phyloP scores from a whole-genome alignment of 169 alveolate species.

The Cardiosporidium cionae region DNA sequence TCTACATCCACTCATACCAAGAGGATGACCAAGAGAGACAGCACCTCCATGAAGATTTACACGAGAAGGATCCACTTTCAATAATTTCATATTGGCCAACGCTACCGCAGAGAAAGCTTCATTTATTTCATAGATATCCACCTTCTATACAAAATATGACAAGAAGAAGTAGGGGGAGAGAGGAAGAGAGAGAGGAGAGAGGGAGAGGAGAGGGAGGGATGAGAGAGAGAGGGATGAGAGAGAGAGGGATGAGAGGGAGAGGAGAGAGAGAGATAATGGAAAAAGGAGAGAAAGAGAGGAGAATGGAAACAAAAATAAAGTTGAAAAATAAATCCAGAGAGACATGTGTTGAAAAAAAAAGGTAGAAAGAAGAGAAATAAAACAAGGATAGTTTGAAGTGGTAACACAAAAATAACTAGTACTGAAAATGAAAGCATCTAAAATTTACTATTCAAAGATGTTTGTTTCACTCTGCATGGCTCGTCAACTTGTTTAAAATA shows the following conservation, averaged over 20 bases:
- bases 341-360: background rate
- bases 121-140: constrained; percentile 74
- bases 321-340: background rate
- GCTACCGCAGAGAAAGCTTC: constrained; percentile 81
- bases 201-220: background rate
- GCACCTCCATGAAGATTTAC: constrained; percentile 88
- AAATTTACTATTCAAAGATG: too few species aligned
- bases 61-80: constrained; percentile 55
- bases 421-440: too few species aligned
- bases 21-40: constrained; percentile 84
- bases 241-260: background rate
- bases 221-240: background rate
- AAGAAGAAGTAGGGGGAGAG: too few species aligned
- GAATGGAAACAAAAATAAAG: background rate
- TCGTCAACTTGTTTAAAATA: too few species aligned
- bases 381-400: too few species aligned
- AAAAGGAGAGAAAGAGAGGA: background rate
- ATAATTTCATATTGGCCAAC: constrained; percentile 59
- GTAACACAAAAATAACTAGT: too few species aligned
- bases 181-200: background rate
- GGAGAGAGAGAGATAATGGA: background rate
- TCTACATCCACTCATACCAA: constrained; percentile 48
- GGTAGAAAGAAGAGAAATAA: too few species aligned
- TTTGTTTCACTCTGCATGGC: too few species aligned
- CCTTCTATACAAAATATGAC: constrained; percentile 12